These are phyloP conservation scores for Geranium brycei DNA, from an alignment of 345 rosid genomes.

Conservation along the genomic window DNA sequence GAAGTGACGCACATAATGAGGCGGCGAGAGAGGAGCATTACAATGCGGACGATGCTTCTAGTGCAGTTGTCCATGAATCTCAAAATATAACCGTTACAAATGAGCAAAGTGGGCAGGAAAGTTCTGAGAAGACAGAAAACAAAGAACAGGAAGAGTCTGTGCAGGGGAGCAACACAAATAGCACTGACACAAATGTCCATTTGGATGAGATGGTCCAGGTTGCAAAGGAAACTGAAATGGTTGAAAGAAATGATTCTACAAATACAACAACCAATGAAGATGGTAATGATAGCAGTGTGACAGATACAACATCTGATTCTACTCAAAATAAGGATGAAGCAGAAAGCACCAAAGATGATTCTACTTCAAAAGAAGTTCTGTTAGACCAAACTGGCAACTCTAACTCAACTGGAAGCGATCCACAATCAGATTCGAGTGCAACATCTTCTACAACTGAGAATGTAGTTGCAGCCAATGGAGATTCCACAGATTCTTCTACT, in stretches of 20 bases:
- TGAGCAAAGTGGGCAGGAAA: constrained; percentile 18
- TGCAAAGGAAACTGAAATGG: constrained; percentile 17
- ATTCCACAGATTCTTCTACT: constrained; percentile 16
- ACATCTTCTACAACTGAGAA: constrained; percentile 24
- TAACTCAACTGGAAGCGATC: constrained; percentile 26
- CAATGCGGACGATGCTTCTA: constrained; percentile 74
- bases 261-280: constrained; percentile 11
- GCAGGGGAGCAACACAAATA: constrained; percentile 12
- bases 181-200: constrained; percentile 15
- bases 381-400: constrained; percentile 29
- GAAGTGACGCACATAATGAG: constrained; percentile 27
- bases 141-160: neutral
- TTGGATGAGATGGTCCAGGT: constrained; percentile 26
- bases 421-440: constrained; percentile 28
- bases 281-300: constrained; percentile 15
- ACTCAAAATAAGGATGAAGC: constrained; percentile 20
- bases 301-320: constrained; percentile 7
- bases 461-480: constrained; percentile 21
- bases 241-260: constrained; percentile 14
- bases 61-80: constrained; percentile 48
- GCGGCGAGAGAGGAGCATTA: constrained; percentile 69
- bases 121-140: constrained; percentile 18
- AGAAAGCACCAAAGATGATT: constrained; percentile 15
- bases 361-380: constrained; percentile 20
- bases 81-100: constrained; percentile 19